phyloP scores from a whole-genome alignment of 169 alveolate genomes.

The Eimeria sp. region DNA sequence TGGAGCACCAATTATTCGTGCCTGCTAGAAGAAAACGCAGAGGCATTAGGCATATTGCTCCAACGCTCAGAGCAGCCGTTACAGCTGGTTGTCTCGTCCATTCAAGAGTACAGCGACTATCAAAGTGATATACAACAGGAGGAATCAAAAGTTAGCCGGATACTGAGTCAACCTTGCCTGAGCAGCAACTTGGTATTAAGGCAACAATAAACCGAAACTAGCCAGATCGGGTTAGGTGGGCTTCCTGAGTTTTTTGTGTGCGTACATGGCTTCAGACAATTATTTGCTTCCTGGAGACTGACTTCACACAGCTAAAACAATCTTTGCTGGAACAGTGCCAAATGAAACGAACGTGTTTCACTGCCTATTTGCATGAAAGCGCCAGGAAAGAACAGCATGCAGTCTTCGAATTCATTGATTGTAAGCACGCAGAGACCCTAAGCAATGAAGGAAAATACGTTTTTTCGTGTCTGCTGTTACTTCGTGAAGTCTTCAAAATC shows the following conservation, averaged over 20 bases:
- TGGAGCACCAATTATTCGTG: slow-evolving; percentile 88
- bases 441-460: background rate
- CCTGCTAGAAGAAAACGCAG: slow-evolving; percentile 84
- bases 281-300: slow-evolving; percentile 87
- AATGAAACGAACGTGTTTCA: slow-evolving; percentile 85
- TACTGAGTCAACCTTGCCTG: no score
- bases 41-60: slow-evolving; percentile 83
- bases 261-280: slow-evolving; percentile 67
- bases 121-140: slow-evolving; percentile 88
- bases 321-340: slow-evolving; percentile 86
- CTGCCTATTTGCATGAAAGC: slow-evolving; percentile 85
- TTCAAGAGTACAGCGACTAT: slow-evolving; percentile 86
- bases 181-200: background rate
- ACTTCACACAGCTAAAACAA: slow-evolving; percentile 85
- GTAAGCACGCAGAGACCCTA: slow-evolving; percentile 1
- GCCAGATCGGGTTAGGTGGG: background rate
- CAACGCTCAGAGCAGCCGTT: slow-evolving; percentile 85
- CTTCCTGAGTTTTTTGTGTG: background rate
- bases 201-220: background rate
- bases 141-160: slow-evolving; percentile 79
- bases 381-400: slow-evolving; percentile 80
- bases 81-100: slow-evolving; percentile 84
- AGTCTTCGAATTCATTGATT: slow-evolving; percentile 49
- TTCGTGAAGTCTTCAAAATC: background rate
- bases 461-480: background rate